Base-by-base conservation (phyloP, 2,329 filamentous ascomycete species). In the Sporothrix inflata region DNA sequence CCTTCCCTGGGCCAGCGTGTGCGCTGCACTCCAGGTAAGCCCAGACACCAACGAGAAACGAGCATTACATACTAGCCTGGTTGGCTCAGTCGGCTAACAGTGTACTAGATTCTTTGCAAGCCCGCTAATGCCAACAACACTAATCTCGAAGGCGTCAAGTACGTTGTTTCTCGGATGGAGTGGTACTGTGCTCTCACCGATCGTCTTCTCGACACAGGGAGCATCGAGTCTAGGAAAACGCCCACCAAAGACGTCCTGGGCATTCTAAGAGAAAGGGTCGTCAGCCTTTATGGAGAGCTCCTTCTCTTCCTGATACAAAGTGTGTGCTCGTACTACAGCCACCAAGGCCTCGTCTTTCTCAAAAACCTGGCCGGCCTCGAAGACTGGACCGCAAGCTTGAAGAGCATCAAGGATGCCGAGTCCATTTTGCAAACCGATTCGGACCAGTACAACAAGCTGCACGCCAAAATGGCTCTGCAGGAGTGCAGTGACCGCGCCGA, bases 271-370 rank as follows among this genome's bases (percentile, higher is more conserved):
- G 71, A 75, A 8, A 69, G 65, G 7, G 75, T 84, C n/a, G 68
- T 79, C 34, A 53, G 78, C 40, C 79, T 84, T 27, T 84, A 84
- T 74, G 76, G 79, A 70, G 77, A 75, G 70, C 77, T 84, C 34
- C 78, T 84, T n/a, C 47, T 75, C 2, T 84, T 82, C 74, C 78
- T 81, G 74, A 83, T 84, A 70, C 82, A 81, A 75, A 84, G 81
- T 70, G 75, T 82, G 60, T 81, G 76, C 70, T 78, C 75, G 7
- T 83, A 80, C 75, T 78, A 81, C 73, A 77, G 77, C 12, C 77
- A 79, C 38, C 77, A 75, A 51, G 66, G 73, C 6, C 19, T 76
- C 6, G 76, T 75, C 9, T 77, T 82, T 53, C 65, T 80, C 19
- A 74, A 79, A 30, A 77, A 78, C 63, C 61, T 81, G 4, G 6